phyloP scores from a whole-genome alignment of 1,284 basidiomycete genomes.

The Cutaneotrichosporon sp. region DNA sequence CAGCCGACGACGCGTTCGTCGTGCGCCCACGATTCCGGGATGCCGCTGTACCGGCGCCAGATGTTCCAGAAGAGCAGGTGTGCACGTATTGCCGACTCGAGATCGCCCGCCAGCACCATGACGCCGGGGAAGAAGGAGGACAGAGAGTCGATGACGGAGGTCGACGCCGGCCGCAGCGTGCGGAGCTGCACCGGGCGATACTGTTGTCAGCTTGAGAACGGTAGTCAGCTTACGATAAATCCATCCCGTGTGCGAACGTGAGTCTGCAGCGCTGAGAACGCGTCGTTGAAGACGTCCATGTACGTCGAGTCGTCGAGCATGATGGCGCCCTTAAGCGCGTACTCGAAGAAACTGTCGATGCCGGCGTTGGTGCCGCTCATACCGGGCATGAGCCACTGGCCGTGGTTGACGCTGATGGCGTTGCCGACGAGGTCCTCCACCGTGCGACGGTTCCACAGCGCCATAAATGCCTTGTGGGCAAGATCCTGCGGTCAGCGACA shows the following conservation, averaged over 20 bases:
- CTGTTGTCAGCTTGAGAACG: conserved; percentile 15
- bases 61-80: conserved; percentile 85
- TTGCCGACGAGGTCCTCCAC: conserved; percentile 79
- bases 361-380: conserved; percentile 80
- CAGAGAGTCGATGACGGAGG: conserved; percentile 47
- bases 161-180: conserved; percentile 25
- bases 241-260: conserved; percentile 75
- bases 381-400: conserved; percentile 57
- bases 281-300: conserved; percentile 80
- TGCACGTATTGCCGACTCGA: conserved; percentile 78
- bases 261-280: conserved; percentile 81
- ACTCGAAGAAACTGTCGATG: conserved; percentile 90
- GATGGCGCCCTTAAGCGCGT: conserved; percentile 64
- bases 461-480: conserved; percentile 68
- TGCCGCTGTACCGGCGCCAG: conserved; percentile 74
- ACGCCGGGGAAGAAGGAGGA: conserved; percentile 52
- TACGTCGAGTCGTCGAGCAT: conserved; percentile 82
- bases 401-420: conserved; percentile 65
- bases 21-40: conserved; percentile 86
- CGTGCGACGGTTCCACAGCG: conserved; percentile 82
- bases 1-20: conserved; percentile 66
- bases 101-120: conserved; percentile 81
- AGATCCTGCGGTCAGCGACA: conserved; percentile 29
- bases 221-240: conserved; percentile 62
- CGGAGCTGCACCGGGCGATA: conserved; percentile 37